A percentile compares a stretch with the other conserved stretches of the same genome.
Conservation (phyloP, 2,329 filamentous ascomycete species). For the Hypoxylon sp. region DNA sequence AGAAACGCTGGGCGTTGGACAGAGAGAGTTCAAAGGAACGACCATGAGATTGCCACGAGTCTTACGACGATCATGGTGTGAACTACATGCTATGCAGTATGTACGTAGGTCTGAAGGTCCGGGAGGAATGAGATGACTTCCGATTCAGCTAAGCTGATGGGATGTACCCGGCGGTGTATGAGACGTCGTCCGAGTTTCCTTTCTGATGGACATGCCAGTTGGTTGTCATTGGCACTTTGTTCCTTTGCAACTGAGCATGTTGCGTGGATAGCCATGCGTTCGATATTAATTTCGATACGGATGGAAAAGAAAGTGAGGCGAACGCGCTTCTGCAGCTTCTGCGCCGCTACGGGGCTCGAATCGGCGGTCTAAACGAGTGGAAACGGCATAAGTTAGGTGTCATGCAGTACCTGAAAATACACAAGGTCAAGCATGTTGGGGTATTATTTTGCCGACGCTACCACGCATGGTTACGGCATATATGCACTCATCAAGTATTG, state of each 20-base stretch:
- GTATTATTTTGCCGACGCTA: not conserved
- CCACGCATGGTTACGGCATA: conserved; percentile 8
- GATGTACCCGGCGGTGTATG: conserved; percentile 37
- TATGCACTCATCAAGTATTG: conserved; percentile 14
- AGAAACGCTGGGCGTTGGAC: conserved; percentile 37
- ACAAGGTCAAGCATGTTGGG: not conserved
- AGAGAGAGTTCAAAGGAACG: conserved; percentile 26
- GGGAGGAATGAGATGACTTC: conserved; percentile 38
- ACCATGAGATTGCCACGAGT: conserved; percentile 44
- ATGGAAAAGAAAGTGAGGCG: conserved; percentile 44
- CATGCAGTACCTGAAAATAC: conserved; percentile 5
- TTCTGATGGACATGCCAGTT: conserved; percentile 31
- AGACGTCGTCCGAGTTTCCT: conserved; percentile 22
- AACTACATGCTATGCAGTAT: conserved; percentile 5
- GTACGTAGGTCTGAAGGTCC: conserved; percentile 15
- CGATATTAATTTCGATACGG: conserved; percentile 43
- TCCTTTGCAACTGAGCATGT: conserved; percentile 28
- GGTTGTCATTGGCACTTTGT: conserved; percentile 24
- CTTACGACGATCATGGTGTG: conserved; percentile 37
- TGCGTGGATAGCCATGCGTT: conserved; percentile 43
- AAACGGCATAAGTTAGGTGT: conserved; percentile 14
- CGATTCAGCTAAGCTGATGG: conserved; percentile 41
- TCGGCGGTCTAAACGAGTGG: conserved; percentile 37
- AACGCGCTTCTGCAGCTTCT: conserved; percentile 31
- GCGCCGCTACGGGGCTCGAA: conserved; percentile 41